Evolutionary conservation across 768 basidiomycete genomes (phyloP).

Genomic region (Hypsizygus marmoreus): DNA sequence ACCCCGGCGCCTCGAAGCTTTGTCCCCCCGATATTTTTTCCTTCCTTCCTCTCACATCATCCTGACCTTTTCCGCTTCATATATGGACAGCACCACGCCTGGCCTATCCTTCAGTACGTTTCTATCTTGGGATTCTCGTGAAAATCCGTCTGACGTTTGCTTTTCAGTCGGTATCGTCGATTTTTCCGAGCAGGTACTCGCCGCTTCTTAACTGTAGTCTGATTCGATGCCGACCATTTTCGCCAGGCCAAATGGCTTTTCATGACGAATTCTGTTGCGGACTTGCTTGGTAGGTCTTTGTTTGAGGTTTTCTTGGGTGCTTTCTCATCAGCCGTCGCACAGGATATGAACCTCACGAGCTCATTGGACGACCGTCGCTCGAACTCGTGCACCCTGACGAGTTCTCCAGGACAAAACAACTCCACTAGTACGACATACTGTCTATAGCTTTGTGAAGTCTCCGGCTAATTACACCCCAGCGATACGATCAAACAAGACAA

Average conservation of each 20-base stretch:
- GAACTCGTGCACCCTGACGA: conserved; percentile 85
- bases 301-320: background rate
- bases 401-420: conserved; percentile 58
- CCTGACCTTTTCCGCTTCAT: conserved; percentile 13
- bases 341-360: conserved; percentile 77
- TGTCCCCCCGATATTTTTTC: conserved; percentile 12
- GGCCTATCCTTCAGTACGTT: conserved; percentile 78
- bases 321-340: conserved; percentile 3
- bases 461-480: conserved; percentile 33
- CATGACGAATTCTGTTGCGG: conserved; percentile 64
- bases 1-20: conserved; percentile 11
- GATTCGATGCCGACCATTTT: conserved; percentile 7
- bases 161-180: conserved; percentile 75
- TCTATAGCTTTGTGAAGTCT: background rate
- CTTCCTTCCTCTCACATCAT: conserved; percentile 17
- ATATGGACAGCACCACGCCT: conserved; percentile 51
- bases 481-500: conserved; percentile 80
- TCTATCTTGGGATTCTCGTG: conserved; percentile 9
- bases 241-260: conserved; percentile 66
- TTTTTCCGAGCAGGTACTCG: conserved; percentile 67
- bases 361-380: conserved; percentile 67
- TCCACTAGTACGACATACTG: conserved; percentile 61
- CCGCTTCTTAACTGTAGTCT: background rate
- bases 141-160: conserved; percentile 7
- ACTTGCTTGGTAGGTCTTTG: conserved; percentile 54